Percentiles rank a stretch among this genome's conserved stretches.
phyloP scores from a whole-genome alignment of 768 basidiomycete species.

The Tulasnella sp. region DNA sequence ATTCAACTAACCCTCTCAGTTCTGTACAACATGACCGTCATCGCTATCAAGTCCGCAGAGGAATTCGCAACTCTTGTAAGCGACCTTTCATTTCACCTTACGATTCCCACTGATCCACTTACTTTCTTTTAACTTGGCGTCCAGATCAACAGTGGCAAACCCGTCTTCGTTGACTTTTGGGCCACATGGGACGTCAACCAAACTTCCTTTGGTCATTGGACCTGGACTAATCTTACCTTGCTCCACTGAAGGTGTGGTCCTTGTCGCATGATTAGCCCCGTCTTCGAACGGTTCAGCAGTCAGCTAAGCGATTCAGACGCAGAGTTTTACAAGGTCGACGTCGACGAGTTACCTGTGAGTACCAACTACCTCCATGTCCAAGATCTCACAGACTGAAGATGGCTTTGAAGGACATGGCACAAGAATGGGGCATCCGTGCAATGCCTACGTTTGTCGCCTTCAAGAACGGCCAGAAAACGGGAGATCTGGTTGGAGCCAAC shows the following conservation, averaged over 20 bases:
- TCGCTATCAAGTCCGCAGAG: not conserved
- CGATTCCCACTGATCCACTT: not conserved
- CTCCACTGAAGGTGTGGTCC: slow-evolving; percentile 13
- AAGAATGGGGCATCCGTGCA: slow-evolving; percentile 26
- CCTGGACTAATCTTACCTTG: not conserved
- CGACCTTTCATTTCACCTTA: not conserved
- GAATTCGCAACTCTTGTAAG: not conserved
- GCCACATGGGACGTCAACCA: not conserved
- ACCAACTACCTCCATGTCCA: not conserved
- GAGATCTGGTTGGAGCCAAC: slow-evolving; percentile 48
- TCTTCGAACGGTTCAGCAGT: slow-evolving; percentile 14
- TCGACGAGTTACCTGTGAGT: not conserved
- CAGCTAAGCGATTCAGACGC: slow-evolving; percentile 24
- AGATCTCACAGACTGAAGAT: not conserved
- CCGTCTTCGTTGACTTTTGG: slow-evolving; percentile 7
- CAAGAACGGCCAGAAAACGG: slow-evolving; percentile 39
- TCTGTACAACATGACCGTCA: not conserved
- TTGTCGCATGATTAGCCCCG: slow-evolving; percentile 19
- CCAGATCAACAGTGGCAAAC: slow-evolving; percentile 1
- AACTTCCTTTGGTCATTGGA: not conserved
- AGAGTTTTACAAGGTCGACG: slow-evolving; percentile 7
- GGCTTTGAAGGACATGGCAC: not conserved
- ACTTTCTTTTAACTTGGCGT: not conserved
- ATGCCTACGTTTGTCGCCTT: slow-evolving; percentile 45
- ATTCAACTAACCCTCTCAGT: not conserved